Percentiles rank a stretch among this genome's conserved stretches.
Evolutionary conservation across 2,329 filamentous ascomycete species (phyloP).

Genomic region (Phialemonium atrogriseum): DNA sequence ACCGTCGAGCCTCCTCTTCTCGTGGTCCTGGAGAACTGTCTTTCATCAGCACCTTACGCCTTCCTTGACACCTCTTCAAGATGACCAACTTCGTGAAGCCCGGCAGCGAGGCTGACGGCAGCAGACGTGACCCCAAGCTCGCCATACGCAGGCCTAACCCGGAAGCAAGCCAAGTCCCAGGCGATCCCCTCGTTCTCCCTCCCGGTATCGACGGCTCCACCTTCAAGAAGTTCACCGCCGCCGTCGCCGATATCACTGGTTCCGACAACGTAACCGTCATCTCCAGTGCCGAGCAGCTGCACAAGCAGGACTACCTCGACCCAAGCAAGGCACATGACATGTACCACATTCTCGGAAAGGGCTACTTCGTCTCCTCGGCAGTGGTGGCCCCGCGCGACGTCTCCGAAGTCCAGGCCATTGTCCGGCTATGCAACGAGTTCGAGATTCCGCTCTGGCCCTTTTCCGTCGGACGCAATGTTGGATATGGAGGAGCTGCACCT

Average conservation of each 20-base stretch:
- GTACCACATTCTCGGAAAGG: slow-evolving; percentile 29
- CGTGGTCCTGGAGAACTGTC: no score
- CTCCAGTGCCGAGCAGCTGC: slow-evolving; percentile 8
- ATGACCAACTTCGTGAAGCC: no score
- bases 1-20: no score
- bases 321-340: slow-evolving; percentile 25
- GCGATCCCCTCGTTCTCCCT: background rate
- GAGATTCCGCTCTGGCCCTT: slow-evolving; percentile 35
- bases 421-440: slow-evolving; percentile 31
- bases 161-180: background rate
- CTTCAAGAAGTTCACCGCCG: slow-evolving; percentile 2
- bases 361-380: slow-evolving; percentile 32
- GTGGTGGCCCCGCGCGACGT: slow-evolving; percentile 24
- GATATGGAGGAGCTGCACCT: slow-evolving; percentile 48
- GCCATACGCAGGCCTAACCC: background rate
- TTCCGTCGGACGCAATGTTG: slow-evolving; percentile 36
- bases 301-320: slow-evolving; percentile 18
- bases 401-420: slow-evolving; percentile 32
- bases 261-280: slow-evolving; percentile 12
- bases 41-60: no score
- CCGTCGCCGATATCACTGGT: background rate
- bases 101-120: no score
- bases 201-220: background rate
- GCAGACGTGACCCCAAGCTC: no score
- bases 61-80: no score